These are phyloP conservation scores for Tirmania nivea DNA, from an alignment of 495 filamentous ascomycete genomes.

Conservation along the genomic window DNA sequence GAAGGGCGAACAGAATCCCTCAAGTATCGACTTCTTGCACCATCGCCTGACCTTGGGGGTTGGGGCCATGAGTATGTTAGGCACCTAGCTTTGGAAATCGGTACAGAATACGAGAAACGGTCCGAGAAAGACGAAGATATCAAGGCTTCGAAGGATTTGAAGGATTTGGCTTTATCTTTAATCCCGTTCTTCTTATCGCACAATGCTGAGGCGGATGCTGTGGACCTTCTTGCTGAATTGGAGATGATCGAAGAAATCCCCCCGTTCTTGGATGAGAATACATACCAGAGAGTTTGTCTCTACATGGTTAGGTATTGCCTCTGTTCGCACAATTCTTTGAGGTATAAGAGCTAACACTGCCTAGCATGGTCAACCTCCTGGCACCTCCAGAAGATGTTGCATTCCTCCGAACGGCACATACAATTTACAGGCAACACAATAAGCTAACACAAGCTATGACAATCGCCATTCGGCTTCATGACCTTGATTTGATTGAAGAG, in stretches of 20 bases:
- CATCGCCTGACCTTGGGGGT: conserved; percentile 76
- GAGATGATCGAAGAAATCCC: conserved; percentile 92
- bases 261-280: conserved; percentile 77
- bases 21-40: conserved; percentile 78
- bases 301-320: conserved; percentile 57
- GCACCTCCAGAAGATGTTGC: conserved; percentile 92
- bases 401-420: conserved; percentile 76
- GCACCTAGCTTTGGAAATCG: conserved; percentile 87
- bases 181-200: conserved; percentile 91
- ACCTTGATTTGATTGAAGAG: conserved; percentile 51
- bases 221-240: conserved; percentile 86
- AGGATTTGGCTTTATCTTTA: conserved; percentile 57
- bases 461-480: conserved; percentile 81
- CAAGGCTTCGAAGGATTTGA: conserved; percentile 35
- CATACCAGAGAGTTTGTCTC: conserved; percentile 74
- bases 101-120: conserved; percentile 72
- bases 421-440: conserved; percentile 78
- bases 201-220: conserved; percentile 94
- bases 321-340: background rate
- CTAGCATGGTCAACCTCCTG: conserved; percentile 80
- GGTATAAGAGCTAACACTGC: no score
- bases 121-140: conserved; percentile 38
- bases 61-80: conserved; percentile 99
- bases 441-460: conserved; percentile 83
- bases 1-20: conserved; percentile 88